Conservation (phyloP, 2,329 filamentous ascomycete genomes). For the Rutstroemia sp. region DNA sequence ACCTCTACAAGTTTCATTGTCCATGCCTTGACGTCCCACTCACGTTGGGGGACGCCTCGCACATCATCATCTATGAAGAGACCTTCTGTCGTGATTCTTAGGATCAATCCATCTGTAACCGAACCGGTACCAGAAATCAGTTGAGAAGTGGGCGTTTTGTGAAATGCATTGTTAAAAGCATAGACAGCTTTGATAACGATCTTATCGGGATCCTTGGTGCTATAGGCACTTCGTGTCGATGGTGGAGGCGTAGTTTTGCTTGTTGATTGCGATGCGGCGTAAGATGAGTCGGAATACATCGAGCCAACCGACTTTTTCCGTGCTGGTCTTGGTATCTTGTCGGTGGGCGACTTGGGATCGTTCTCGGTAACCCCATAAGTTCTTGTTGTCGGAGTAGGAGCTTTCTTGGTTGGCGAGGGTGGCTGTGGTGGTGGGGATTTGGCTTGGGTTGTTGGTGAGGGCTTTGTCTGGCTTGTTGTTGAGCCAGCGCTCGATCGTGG, state of each 20-base stretch:
- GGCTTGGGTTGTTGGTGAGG: slow-evolving; percentile 12
- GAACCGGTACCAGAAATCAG: slow-evolving; percentile 76
- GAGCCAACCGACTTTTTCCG: slow-evolving; percentile 59
- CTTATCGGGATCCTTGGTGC: slow-evolving; percentile 88
- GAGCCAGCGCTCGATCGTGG: slow-evolving; percentile 21
- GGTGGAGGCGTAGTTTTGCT: slow-evolving; percentile 77
- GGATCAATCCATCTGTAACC: slow-evolving; percentile 85
- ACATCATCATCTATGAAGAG: slow-evolving; percentile 97
- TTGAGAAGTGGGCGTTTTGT: slow-evolving; percentile 83
- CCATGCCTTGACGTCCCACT: slow-evolving; percentile 99
- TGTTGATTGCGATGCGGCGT: slow-evolving; percentile 77
- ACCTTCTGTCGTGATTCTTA: slow-evolving; percentile 88
- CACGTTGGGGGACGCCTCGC: slow-evolving; percentile 81
- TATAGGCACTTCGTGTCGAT: slow-evolving; percentile 69
- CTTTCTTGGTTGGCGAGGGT: slow-evolving; percentile 35
- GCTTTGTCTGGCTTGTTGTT: slow-evolving; percentile 21
- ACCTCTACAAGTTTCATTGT: slow-evolving; percentile 89
- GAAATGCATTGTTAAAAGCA: slow-evolving; percentile 81
- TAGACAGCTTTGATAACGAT: slow-evolving; percentile 93
- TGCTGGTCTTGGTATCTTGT: slow-evolving; percentile 56
- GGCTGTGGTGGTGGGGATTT: slow-evolving; percentile 19
- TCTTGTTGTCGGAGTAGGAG: slow-evolving; percentile 44
- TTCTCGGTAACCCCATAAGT: slow-evolving; percentile 56
- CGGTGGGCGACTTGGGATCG: slow-evolving; percentile 59
- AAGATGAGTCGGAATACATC: slow-evolving; percentile 76